Base-by-base conservation (phyloP, 2,329 filamentous ascomycete species). In the Bipolaris bicolor region DNA sequence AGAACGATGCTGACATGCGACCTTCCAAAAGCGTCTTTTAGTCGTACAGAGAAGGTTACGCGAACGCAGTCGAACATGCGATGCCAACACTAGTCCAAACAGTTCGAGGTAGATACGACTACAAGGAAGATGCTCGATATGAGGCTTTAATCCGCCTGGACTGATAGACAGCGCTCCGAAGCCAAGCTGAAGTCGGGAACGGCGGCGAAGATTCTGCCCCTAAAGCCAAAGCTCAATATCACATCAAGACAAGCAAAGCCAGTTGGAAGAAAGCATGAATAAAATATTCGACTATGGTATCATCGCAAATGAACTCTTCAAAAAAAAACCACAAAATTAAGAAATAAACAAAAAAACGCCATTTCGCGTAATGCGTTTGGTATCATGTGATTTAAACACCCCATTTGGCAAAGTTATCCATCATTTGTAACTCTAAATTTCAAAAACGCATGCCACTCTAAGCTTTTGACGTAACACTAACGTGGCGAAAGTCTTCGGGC, bases 401-500 rank as follows among this genome's bases (percentile, higher is more conserved):
- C 26, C 3, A 10, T 20, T 37, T 36, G 9, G 9, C 37, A 33
- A 16, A 24, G 22, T 24, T 5, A 26, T 39, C 16, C 40, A 29
- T 26, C 20, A 13, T 15, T 24, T 5, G 10, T 46, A 29, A 29
- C 9, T 10, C 3, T 16, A 33, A 7, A 41, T 33, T 31, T 46
- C 26, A 29, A 29, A 29, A 29, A 20, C 20, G 2, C 24, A 7
- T 6, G 3, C 26, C 16, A 15, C 7, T 5, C 46, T 49, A 65
- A 20, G 54, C 61, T 15, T 45, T 50, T 16, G 41, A 44, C 9
- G 52, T 48, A 13, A 45, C 48, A 16, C 45, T 51, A 9, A 39
- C 53, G 34, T 34, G 33, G 34, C 57, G 60, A 46, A 73, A 72
- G 44, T 73, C 70, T 36, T 67, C 63, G 0, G 70, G 70, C 47